Conservation (phyloP, 306 rosid genomes). For the Fagus crenata region DNA sequence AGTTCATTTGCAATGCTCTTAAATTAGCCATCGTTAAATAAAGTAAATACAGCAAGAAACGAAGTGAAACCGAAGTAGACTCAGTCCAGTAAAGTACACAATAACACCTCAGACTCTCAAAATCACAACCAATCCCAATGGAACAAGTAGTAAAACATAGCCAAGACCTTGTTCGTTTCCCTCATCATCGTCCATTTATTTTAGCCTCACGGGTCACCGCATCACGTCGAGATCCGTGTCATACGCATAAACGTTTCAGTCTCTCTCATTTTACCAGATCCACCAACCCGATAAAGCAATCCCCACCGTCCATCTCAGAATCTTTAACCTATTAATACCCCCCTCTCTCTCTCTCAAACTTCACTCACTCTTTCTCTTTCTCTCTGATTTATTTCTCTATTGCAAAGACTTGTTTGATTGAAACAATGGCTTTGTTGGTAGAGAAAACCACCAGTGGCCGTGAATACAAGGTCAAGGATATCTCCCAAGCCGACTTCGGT, state of each 20-base stretch:
- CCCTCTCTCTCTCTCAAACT: not conserved
- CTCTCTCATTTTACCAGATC: constrained; percentile 22
- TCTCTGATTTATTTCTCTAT: not conserved
- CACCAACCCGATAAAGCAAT: constrained; percentile 24
- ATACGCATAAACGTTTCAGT: not conserved
- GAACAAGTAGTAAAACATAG: too few species aligned
- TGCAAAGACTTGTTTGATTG: too few species aligned
- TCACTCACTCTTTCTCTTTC: not conserved
- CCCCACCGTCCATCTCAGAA: constrained; percentile 36
- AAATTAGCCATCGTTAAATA: too few species aligned
- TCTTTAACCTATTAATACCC: constrained; percentile 38
- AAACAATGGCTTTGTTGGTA: constrained; percentile 59
- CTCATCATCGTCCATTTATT: not conserved
- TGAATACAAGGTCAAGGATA: constrained; percentile 93
- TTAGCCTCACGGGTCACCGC: not conserved
- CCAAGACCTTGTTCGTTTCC: not conserved
- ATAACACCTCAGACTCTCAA: too few species aligned
- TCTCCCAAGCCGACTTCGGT: constrained; percentile 90
- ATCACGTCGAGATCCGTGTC: constrained; percentile 7
- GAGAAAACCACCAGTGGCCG: constrained; percentile 77
- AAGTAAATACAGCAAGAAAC: too few species aligned
- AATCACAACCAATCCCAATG: not conserved
- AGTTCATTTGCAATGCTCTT: too few species aligned
- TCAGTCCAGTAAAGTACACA: not conserved
- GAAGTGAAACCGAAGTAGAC: too few species aligned